Evolutionary conservation across 768 basidiomycete genomes (phyloP), one percentile per base, ranked within the genome.

Genomic region (Boletus bicolor): DNA sequence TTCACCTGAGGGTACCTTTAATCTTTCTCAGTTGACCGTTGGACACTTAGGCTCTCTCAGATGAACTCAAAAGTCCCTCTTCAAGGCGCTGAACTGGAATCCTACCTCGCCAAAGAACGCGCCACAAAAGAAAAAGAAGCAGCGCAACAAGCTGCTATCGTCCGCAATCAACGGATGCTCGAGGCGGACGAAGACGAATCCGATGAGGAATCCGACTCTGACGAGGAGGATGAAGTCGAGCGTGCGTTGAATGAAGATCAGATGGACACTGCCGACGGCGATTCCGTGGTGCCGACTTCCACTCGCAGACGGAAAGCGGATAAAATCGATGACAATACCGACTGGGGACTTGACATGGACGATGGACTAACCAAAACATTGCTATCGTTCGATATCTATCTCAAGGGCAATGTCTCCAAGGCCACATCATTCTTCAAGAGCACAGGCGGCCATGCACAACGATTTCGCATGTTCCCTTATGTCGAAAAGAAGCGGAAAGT

Each of bases 401-500:
- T 98, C 57, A 97, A 96, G 70, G 95, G 95, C n/a, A 93, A 96
- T 59, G 91, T 94, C 44, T 86, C 89, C 28, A 89, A 90, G 60
- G 78, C 88, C 26, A 89, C 85, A 1, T 86, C 87, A 2, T 94
- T 93, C 75, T 96, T 94, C 79, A 93, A 93, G 70, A 87, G 76
- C 55, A 76, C 83, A 9, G 84, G 83, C 14, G 77, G 79, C 10
- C 86, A 89, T 61, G 75, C 81, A 15, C 91, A 89, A 59, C 78
- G 97, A 50, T 98, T 91, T 71, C 81, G 96, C 60, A 98, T 98
- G 94, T 98, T 98, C 74, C 97, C 97, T 0, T 94, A 93, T 61
- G 84, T 96, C 30, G 96, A 98, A 74, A 88, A 91, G 73, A 91
- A 89, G 67, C 77, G 93, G 61, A 81, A 90, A 61, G 91, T 98